Base-by-base conservation (phyloP, 345 rosid genomes). In the Ceriops zippeliana region DNA sequence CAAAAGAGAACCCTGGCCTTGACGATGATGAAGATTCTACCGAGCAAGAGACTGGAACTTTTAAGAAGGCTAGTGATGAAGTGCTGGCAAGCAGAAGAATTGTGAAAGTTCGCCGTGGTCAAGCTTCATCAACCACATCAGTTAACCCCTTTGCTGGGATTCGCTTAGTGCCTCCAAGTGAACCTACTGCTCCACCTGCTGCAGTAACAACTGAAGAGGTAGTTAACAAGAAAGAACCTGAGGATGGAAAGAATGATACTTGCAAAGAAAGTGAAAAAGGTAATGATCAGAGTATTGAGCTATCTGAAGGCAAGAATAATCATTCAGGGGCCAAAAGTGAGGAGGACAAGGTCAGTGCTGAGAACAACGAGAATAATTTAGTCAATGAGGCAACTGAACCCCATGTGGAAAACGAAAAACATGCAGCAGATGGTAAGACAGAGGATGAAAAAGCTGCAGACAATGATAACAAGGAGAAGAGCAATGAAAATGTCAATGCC, bases 71-170 rank as follows among this genome's bases (percentile, higher is more conserved):
- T 47, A 88, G 83, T 76, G 96, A 88, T 47, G 96, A 95, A 73
- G 93, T 95, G 6, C 77, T 95, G 62, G 93, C 99, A 20, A 74
- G 74, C 52, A 84, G 99, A 81, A 87, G 88, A 77, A 95, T 91
- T 31, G 85, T 91, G 58, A 86, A 79, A 75, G 86, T 91, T 73
- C 86, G 88, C 54, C 91, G 96, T 22, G 73, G 58, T 70, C 88
- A 70, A 64, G 70, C 75, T 31, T 8, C 92, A 0, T 75, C 89
- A 38, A 52, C 82, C 54, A 65, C 86, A 42, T 61, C 91, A 31
- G 59, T 90, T 24, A 95, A 90, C 80, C 99, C 99, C 19, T 95
- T 95, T 82, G 88, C 96, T 46, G 89, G 86, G 52, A 90, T 95
- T 65, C 71, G 82, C 52, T 80, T 95, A 68, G 86, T 91, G 32